Percentiles rank a stretch among this genome's conserved stretches.
These are phyloP conservation scores for Hordeum vulgare DNA, from an alignment of 176 grass and related monocot species.

Conservation along the genomic window MorexV3_pseudomolecules_assembly NC_058522.1:10620589-10621088, in stretches of 20 bases:
- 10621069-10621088: no score
- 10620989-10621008: no score
- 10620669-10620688: conserved; percentile 32
- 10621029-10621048: no score
- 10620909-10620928: conserved; percentile 14
- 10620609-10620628: conserved; percentile 28
- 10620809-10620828: conserved; percentile 3
- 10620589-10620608: conserved; percentile 21
- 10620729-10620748: conserved; percentile 14
- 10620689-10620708: neutral
- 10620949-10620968: no score
- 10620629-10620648: conserved; percentile 44
- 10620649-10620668: conserved; percentile 53
- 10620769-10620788: conserved; percentile 3
- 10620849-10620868: neutral
- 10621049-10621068: no score
- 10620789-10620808: neutral
- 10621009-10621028: no score
- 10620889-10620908: neutral
- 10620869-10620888: neutral
- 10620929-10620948: neutral
- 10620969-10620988: no score
- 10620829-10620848: neutral
- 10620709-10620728: conserved; percentile 28
- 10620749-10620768: neutral